These are phyloP conservation scores for Pilasporangium apinafurcum DNA, from an alignment of 352 stramenopile species.

Conservation along the genomic window DNA sequence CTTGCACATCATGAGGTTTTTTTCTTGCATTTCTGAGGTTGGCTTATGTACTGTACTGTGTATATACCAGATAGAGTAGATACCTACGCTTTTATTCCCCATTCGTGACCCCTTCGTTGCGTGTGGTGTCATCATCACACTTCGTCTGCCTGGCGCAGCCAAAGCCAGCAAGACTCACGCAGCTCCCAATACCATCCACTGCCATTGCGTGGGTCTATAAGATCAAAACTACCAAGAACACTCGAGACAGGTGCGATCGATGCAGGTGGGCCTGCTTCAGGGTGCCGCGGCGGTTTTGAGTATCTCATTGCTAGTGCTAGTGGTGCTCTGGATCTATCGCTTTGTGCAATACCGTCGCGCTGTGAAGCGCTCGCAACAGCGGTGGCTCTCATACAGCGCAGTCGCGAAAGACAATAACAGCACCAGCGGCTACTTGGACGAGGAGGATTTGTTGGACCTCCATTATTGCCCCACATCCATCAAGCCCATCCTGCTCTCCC, in stretches of 20 bases:
- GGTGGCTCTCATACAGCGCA: slow-evolving; percentile 55
- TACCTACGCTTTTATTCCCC: too few species aligned
- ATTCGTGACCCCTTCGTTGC: too few species aligned
- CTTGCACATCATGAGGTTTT: too few species aligned
- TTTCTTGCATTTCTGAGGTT: too few species aligned
- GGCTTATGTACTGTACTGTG: too few species aligned
- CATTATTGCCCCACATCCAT: too few species aligned
- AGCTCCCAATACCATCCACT: neutral
- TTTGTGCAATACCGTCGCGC: slow-evolving; percentile 58
- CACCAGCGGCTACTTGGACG: slow-evolving; percentile 8
- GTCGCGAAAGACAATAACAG: slow-evolving; percentile 16
- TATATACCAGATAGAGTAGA: too few species aligned
- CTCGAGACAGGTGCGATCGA: slow-evolving; percentile 2
- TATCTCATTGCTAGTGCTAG: slow-evolving; percentile 24
- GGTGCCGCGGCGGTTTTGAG: slow-evolving; percentile 31
- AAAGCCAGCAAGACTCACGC: slow-evolving; percentile 1
- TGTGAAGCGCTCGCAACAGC: slow-evolving; percentile 49
- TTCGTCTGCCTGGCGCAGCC: neutral
- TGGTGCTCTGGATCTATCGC: slow-evolving; percentile 48
- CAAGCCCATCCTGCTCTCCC: slow-evolving; percentile 54
- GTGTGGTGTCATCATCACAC: too few species aligned
- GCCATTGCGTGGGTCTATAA: neutral
- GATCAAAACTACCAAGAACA: neutral
- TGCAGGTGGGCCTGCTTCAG: slow-evolving; percentile 35
- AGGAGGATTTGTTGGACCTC: slow-evolving; percentile 24